Conservation (phyloP, 2,329 filamentous ascomycete species). For the Phialemonium atrogriseum region DNA sequence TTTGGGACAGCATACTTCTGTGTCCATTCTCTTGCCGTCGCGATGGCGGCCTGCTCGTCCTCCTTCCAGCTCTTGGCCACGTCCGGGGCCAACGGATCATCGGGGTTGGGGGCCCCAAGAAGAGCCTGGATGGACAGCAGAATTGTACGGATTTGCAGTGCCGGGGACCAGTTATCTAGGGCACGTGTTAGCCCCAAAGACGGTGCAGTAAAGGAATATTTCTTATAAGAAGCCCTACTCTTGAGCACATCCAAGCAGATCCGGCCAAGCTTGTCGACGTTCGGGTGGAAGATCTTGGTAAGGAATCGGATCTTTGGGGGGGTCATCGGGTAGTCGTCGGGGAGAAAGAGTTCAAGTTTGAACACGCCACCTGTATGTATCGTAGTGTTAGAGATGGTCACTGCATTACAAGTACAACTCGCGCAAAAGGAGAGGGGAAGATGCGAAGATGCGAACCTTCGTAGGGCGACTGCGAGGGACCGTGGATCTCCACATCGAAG, state of each 20-base stretch:
- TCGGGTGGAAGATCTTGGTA: constrained; percentile 98
- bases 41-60: constrained; percentile 84
- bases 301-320: constrained; percentile 97
- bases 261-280: constrained; percentile 93
- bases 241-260: constrained; percentile 97
- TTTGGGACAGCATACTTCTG: constrained; percentile 62
- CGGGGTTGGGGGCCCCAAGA: constrained; percentile 91
- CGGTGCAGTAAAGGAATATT: no score
- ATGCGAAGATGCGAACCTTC: constrained; percentile 55
- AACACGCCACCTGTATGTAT: constrained; percentile 73
- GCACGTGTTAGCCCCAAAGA: no score
- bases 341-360: constrained; percentile 93
- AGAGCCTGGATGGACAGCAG: constrained; percentile 97
- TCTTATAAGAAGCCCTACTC: constrained; percentile 49
- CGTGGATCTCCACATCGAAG: constrained; percentile 95
- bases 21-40: constrained; percentile 90
- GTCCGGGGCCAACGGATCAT: constrained; percentile 96
- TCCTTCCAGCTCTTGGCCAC: constrained; percentile 98
- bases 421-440: no score
- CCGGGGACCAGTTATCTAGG: constrained; percentile 97
- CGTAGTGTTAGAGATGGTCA: no score
- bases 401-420: no score
- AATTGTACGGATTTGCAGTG: constrained; percentile 95
- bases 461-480: constrained; percentile 85
- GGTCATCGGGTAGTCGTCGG: constrained; percentile 98